Evolutionary conservation across 352 stramenopile species (phyloP).

Genomic region (Elongisporangium anandrum): DNA sequence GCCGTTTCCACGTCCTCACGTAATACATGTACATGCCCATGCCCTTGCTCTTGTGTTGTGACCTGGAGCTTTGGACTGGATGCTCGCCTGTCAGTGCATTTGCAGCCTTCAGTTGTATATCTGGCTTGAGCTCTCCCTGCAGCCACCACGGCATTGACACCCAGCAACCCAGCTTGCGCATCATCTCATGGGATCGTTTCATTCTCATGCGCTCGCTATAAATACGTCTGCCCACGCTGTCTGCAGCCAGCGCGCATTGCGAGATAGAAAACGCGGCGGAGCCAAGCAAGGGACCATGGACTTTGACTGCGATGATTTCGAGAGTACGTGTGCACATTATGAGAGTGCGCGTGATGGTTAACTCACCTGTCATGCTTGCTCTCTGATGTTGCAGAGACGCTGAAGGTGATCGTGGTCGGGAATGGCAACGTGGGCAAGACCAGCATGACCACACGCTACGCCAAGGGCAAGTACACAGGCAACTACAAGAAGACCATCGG

Average conservation of each 20-base stretch:
- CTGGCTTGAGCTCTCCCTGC: too few species aligned
- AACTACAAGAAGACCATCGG: constrained; percentile 87
- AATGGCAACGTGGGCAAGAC: constrained; percentile 86
- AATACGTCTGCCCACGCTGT: background rate
- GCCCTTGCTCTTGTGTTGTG: background rate
- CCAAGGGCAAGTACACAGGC: constrained; percentile 70
- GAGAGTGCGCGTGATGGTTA: background rate
- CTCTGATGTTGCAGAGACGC: constrained; percentile 46
- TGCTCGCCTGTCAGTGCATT: too few species aligned
- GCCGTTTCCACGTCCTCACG: background rate
- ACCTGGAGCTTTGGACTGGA: background rate
- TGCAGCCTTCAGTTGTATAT: too few species aligned
- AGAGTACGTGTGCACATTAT: constrained; percentile 31
- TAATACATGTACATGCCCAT: background rate
- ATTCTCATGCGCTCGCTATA: background rate
- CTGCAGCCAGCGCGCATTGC: constrained; percentile 3
- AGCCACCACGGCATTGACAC: too few species aligned
- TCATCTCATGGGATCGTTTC: background rate
- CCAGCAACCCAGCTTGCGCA: background rate
- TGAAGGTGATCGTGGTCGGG: constrained; percentile 81
- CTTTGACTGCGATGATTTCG: constrained; percentile 72
- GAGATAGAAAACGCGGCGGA: background rate
- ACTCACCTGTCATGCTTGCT: constrained; percentile 5
- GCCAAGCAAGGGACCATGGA: constrained; percentile 18
- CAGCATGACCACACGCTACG: constrained; percentile 74